Evolutionary conservation across 345 rosid species (phyloP).

Genomic region (Theobroma cacao): DNA sequence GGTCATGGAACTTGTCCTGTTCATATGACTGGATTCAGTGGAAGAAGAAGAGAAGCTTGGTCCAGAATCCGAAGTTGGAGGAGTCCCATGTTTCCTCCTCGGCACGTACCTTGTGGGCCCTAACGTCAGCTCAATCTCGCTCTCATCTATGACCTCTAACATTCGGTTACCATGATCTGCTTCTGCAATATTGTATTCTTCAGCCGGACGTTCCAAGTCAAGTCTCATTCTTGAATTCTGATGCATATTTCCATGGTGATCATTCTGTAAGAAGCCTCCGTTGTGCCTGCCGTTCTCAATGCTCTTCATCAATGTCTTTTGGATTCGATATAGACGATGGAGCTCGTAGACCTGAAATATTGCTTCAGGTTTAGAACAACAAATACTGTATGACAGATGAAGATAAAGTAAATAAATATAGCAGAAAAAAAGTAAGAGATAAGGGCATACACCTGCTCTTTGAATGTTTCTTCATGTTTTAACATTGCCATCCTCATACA

Average conservation of each 20-base stretch:
- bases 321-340: slow-evolving; percentile 80
- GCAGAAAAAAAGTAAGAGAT: neutral
- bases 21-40: slow-evolving; percentile 51
- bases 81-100: slow-evolving; percentile 40
- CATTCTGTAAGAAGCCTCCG: slow-evolving; percentile 11
- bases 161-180: slow-evolving; percentile 28
- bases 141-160: slow-evolving; percentile 60
- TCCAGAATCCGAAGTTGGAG: slow-evolving; percentile 48
- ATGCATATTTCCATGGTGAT: slow-evolving; percentile 5
- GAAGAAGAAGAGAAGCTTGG: slow-evolving; percentile 76
- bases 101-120: slow-evolving; percentile 56
- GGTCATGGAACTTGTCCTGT: slow-evolving; percentile 25
- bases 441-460: slow-evolving; percentile 61
- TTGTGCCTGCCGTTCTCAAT: slow-evolving; percentile 26
- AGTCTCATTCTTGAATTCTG: slow-evolving; percentile 25
- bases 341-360: slow-evolving; percentile 72
- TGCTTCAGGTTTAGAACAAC: neutral
- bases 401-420: neutral
- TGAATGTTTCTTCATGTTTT: slow-evolving; percentile 96
- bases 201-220: slow-evolving; percentile 40
- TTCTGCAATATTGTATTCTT: slow-evolving; percentile 24
- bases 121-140: slow-evolving; percentile 80
- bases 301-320: slow-evolving; percentile 75
- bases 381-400: neutral
- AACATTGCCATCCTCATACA: slow-evolving; percentile 91